phyloP scores from a whole-genome alignment of 2,329 filamentous ascomycete species.

The Paracorniculantispora psalliotae region DNA sequence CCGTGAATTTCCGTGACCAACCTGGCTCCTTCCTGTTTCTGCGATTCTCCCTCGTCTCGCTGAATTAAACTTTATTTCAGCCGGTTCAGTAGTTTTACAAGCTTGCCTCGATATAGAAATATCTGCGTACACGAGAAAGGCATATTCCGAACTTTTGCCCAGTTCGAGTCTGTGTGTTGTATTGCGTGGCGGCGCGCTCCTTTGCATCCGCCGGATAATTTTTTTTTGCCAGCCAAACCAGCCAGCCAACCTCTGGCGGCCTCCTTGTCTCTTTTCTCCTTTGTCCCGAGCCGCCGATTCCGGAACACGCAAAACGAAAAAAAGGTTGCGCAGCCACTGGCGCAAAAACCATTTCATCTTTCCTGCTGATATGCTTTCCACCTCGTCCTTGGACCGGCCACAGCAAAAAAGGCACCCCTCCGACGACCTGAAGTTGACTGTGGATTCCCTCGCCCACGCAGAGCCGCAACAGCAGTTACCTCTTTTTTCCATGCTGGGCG shows the following conservation, averaged over 20 bases:
- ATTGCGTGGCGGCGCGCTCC: neutral
- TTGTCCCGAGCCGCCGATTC: constrained; percentile 1
- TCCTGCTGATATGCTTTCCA: neutral
- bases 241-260: constrained; percentile 8
- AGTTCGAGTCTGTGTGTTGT: neutral
- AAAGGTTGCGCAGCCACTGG: neutral
- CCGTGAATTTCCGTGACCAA: neutral
- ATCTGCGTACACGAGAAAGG: neutral
- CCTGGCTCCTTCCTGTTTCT: neutral
- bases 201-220: constrained; percentile 7
- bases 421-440: constrained; percentile 13
- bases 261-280: neutral
- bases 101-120: neutral
- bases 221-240: neutral
- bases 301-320: neutral
- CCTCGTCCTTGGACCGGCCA: neutral
- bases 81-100: neutral
- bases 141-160: neutral
- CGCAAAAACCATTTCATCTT: neutral
- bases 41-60: neutral
- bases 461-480: constrained; percentile 14
- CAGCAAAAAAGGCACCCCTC: constrained; percentile 4
- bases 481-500: constrained; percentile 9
- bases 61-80: neutral
- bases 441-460: constrained; percentile 11